phyloP scores from a whole-genome alignment of 495 filamentous ascomycete genomes.

The Neurospora terricola region DNA sequence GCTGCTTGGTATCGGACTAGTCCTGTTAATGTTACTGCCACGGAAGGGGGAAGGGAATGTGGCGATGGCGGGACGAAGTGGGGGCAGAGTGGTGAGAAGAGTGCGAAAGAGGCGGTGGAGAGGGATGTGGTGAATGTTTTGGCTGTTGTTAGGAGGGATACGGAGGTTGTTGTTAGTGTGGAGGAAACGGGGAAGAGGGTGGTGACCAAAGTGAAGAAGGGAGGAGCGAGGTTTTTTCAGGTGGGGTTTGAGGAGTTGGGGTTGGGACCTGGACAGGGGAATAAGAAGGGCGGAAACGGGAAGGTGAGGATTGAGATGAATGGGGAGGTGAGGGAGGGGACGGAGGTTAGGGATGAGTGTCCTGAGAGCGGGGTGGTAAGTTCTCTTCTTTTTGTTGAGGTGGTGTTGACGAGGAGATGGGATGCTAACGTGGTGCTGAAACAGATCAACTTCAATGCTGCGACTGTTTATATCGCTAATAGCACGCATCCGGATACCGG shows the following conservation, averaged over 20 bases:
- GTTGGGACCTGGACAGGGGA: background rate
- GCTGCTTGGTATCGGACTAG: constrained; percentile 7
- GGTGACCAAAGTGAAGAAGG: background rate
- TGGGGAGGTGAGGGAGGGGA: background rate
- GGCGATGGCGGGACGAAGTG: constrained; percentile 4
- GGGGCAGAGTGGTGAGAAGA: constrained; percentile 3
- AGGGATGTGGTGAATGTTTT: constrained; percentile 5
- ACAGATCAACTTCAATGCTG: background rate
- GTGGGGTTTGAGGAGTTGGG: background rate
- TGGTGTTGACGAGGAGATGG: background rate
- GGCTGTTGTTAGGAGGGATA: background rate
- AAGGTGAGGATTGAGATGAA: constrained; percentile 3
- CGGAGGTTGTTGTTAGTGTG: background rate
- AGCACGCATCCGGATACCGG: background rate
- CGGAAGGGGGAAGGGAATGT: background rate
- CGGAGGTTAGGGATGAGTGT: background rate
- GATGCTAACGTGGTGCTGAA: background rate
- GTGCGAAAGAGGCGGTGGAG: background rate
- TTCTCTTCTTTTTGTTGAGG: background rate
- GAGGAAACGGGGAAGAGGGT: background rate
- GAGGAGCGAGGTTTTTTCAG: background rate
- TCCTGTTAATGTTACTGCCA: background rate
- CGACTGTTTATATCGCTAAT: background rate
- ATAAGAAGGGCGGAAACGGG: background rate
- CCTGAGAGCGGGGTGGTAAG: background rate